A percentile compares a stretch with the other conserved stretches of the same genome.
Conservation (phyloP, 2,329 filamentous ascomycete species). For the Fusarium sp. region DNA sequence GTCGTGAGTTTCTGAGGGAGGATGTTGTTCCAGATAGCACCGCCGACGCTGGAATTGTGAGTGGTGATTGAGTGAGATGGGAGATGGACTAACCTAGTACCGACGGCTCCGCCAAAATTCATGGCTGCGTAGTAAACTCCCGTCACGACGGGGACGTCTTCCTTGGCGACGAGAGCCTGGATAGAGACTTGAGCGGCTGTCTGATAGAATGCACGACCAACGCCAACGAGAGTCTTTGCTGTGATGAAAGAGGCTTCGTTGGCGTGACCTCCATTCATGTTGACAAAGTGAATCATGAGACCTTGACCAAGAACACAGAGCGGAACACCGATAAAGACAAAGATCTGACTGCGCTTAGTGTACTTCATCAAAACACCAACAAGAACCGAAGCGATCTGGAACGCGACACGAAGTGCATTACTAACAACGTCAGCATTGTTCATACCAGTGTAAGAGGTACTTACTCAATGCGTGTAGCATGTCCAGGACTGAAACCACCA, state of each 20-base stretch:
- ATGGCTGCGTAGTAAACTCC: constrained; percentile 49
- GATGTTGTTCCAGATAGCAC: constrained; percentile 49
- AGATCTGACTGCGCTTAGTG: constrained; percentile 48
- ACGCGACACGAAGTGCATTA: constrained; percentile 47
- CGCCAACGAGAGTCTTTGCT: constrained; percentile 46
- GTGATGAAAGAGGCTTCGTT: constrained; percentile 49
- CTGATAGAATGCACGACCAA: constrained; percentile 48
- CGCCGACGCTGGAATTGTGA: constrained; percentile 43
- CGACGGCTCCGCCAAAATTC: constrained; percentile 45
- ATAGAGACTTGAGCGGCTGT: constrained; percentile 41
- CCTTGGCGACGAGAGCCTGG: constrained; percentile 46
- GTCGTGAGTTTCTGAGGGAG: constrained; percentile 40
- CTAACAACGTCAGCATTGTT: neutral
- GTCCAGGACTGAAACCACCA: constrained; percentile 47
- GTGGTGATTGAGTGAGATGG: rapidly evolving
- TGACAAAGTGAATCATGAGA: constrained; percentile 43
- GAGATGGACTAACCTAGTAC: constrained; percentile 36
- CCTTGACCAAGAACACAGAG: constrained; percentile 49
- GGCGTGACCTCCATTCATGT: constrained; percentile 37
- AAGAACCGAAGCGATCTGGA: constrained; percentile 49
- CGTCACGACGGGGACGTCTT: constrained; percentile 50
- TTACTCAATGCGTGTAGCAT: constrained; percentile 50
- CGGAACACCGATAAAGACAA: constrained; percentile 40
- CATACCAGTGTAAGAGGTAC: rapidly evolving
- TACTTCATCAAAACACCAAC: constrained; percentile 50